A percentile compares a stretch with the other conserved stretches of the same genome.
phyloP scores from a whole-genome alignment of 768 basidiomycete genomes.

The Royoungia palumana region DNA sequence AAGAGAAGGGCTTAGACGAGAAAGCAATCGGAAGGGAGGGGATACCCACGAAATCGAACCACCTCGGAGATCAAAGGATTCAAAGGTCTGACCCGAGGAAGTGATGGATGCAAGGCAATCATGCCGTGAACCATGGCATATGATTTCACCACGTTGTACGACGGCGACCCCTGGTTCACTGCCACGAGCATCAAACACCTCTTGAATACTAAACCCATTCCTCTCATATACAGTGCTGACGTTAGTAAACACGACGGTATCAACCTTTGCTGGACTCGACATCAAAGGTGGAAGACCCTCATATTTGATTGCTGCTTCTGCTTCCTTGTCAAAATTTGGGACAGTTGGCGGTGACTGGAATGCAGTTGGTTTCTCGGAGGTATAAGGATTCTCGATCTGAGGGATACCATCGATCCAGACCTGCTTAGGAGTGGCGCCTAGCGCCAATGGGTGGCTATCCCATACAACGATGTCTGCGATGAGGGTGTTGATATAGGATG shows the following conservation, averaged over 20 bases:
- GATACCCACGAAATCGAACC: slow-evolving; percentile 41
- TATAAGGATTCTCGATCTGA: slow-evolving; percentile 54
- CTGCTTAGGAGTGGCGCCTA: slow-evolving; percentile 71
- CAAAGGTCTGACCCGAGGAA: no score
- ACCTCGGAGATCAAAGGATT: slow-evolving; percentile 61
- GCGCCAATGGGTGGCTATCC: slow-evolving; percentile 70
- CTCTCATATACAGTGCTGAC: slow-evolving; percentile 48
- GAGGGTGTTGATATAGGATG: not conserved
- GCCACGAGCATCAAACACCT: no score
- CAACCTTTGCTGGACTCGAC: slow-evolving; percentile 30
- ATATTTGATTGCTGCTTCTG: slow-evolving; percentile 53
- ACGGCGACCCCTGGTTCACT: slow-evolving; percentile 27
- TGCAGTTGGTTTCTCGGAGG: slow-evolving; percentile 35
- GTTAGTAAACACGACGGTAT: slow-evolving; percentile 62
- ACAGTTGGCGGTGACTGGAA: slow-evolving; percentile 51
- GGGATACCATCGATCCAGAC: slow-evolving; percentile 85
- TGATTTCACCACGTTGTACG: slow-evolving; percentile 49
- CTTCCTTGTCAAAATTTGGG: slow-evolving; percentile 72
- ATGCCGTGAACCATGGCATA: slow-evolving; percentile 41
- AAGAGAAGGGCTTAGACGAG: no score
- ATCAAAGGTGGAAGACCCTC: slow-evolving; percentile 76
- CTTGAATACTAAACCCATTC: no score
- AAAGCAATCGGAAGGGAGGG: no score
- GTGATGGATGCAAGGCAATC: no score
- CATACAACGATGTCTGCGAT: slow-evolving; percentile 62